Evolutionary conservation across 768 basidiomycete species (phyloP), one percentile per base, ranked within the genome.

Genomic region (Xanthoconium stramineum): DNA sequence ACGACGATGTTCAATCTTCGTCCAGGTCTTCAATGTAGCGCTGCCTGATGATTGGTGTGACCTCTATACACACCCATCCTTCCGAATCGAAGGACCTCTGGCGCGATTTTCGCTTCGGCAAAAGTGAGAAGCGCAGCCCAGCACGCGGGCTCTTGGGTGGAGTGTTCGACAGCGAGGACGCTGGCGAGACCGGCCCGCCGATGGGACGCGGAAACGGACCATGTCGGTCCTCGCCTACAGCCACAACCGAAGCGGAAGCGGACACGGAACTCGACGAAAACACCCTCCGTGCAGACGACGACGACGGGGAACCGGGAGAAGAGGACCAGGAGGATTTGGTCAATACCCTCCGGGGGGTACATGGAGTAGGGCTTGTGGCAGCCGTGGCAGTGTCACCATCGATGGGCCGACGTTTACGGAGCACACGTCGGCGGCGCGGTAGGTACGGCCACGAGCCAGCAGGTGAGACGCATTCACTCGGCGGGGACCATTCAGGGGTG

Each of bases 21-120:
- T 33, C 61, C 7, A 52, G 53, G 36, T 59, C 19, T 7, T 59
- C 37, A 1, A 71, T 43, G 30, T 51, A 58, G 19, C 46, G 66
- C 46, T 68, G 60, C 39, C 48, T 45, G 32, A 71, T 62, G 46
- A 55, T 15, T 4, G 70, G 68, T 7, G 59, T 66, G 29, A 73
- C 49, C 5, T 73, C 70, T 52, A 71, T 60, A 40, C 58, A 66
- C 19, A 71, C 65, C 70, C 72, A 71, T 11, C 69, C 72, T 1
- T 65, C 70, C 33, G 57, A 59, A 30, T 38, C 67, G 11, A 36
- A 38, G 9, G 57, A 60, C 4, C 56, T 17, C 38, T 38, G 55
- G 28, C 55, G 65, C n/a, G 20, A 19, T 19, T 57, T 65, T 30
- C 70, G 61, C 38, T 48, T 62, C 10, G 57, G 53, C 0, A 69